A percentile compares a stretch with the other conserved stretches of the same genome.
phyloP scores from a whole-genome alignment of 2,329 filamentous ascomycete genomes.

The Metarhizium humberi region DNA sequence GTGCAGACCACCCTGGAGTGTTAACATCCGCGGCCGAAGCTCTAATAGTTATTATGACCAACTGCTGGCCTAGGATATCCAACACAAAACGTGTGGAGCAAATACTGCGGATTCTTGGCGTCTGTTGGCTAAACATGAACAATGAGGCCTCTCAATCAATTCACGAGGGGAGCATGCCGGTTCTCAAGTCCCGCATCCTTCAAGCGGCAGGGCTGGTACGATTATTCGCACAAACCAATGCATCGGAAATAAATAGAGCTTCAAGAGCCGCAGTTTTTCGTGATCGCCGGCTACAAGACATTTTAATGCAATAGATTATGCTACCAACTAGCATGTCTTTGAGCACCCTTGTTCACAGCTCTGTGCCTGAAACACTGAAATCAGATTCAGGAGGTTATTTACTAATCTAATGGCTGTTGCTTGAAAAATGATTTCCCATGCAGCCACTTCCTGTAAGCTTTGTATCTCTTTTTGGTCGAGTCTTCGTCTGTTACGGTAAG shows the following conservation, averaged over 20 bases:
- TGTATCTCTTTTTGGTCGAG: constrained; percentile 85
- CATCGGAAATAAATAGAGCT: background rate
- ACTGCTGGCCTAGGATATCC: constrained; percentile 60
- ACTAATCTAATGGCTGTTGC: constrained; percentile 60
- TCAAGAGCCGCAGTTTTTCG: background rate
- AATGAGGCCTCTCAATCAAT: constrained; percentile 12
- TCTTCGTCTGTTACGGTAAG: constrained; percentile 85
- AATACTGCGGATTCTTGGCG: constrained; percentile 50
- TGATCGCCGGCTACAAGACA: background rate
- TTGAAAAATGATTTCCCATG: constrained; percentile 94
- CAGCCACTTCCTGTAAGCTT: constrained; percentile 92
- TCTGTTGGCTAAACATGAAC: constrained; percentile 54
- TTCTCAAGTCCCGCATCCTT: background rate
- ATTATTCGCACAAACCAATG: background rate
- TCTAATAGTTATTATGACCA: constrained; percentile 48
- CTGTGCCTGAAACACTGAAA: background rate
- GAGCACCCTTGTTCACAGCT: background rate
- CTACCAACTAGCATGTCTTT: background rate
- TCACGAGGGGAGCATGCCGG: background rate
- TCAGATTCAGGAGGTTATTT: background rate
- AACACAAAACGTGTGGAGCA: constrained; percentile 48
- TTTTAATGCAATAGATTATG: background rate
- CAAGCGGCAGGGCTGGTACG: background rate
- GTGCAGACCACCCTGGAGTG: constrained; percentile 41
- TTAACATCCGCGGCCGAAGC: constrained; percentile 43